These are phyloP conservation scores for Colletotrichum sojae DNA, from an alignment of 2,329 filamentous ascomycete genomes.

Conservation along the genomic window DNA sequence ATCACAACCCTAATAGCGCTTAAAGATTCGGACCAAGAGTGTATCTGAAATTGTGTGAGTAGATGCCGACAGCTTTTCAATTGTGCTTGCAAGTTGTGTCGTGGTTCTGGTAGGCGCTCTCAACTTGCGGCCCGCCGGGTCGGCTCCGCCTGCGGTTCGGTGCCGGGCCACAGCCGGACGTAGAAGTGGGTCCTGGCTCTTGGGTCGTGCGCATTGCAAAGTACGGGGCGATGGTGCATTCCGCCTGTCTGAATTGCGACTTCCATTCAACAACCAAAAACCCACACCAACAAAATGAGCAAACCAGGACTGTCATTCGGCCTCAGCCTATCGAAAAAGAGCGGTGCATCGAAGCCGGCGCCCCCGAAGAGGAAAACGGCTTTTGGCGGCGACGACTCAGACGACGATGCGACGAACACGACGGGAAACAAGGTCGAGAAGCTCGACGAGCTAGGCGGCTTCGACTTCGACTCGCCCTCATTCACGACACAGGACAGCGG, in stretches of 20 bases:
- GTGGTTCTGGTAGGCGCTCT: too few relatives aligned
- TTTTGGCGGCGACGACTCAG: constrained; percentile 72
- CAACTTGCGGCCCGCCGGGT: not conserved
- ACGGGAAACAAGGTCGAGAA: constrained; percentile 62
- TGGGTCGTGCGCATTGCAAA: constrained; percentile 26
- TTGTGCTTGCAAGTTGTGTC: too few relatives aligned
- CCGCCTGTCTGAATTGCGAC: not conserved
- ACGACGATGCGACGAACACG: constrained; percentile 60
- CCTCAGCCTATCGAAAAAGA: constrained; percentile 73
- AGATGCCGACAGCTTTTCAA: too few relatives aligned
- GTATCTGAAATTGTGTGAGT: not conserved
- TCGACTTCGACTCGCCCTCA: constrained; percentile 50
- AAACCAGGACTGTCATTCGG: constrained; percentile 67
- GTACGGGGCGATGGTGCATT: not conserved
- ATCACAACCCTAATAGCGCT: not conserved
- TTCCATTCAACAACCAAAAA: not conserved
- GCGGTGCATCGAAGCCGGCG: constrained; percentile 62
- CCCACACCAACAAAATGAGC: constrained; percentile 54
- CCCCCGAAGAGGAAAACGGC: constrained; percentile 67
- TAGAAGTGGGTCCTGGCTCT: constrained; percentile 9
- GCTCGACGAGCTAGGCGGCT: constrained; percentile 73
- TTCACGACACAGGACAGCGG: constrained; percentile 46
- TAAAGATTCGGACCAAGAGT: not conserved
- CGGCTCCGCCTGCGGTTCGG: constrained; percentile 22
- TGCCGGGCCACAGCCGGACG: constrained; percentile 1